Conservation (phyloP, 805 yeast genomes). For the Candida yuanshanica region DNA sequence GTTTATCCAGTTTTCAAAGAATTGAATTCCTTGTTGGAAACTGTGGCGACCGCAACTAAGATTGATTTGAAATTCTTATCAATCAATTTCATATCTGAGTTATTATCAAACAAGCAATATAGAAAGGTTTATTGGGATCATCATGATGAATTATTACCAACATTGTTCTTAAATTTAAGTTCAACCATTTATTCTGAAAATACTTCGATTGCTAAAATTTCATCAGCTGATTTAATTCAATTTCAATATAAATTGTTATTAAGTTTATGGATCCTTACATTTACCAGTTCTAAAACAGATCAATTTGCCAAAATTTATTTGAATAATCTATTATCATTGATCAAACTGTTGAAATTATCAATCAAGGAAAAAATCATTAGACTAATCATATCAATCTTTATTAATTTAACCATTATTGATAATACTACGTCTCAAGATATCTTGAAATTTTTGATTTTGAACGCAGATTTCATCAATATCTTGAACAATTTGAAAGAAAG, state of each 20-base stretch:
- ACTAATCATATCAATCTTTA: conserved; percentile 68
- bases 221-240: conserved; percentile 39
- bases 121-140: conserved; percentile 46
- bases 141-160: conserved; percentile 39
- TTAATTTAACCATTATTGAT: conserved; percentile 47
- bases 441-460: conserved; percentile 61
- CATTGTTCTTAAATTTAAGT: conserved; percentile 41
- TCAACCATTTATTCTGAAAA: conserved; percentile 20
- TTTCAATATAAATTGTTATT: conserved; percentile 76
- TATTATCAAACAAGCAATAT: conserved; percentile 44
- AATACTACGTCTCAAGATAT: conserved; percentile 36
- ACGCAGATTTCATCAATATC: conserved; percentile 69
- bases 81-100: conserved; percentile 58
- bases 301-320: conserved; percentile 51
- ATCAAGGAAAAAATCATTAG: conserved; percentile 91
- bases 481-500: conserved; percentile 70
- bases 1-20: conserved; percentile 11
- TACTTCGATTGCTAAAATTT: conserved; percentile 21
- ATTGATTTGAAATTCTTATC: conserved; percentile 53
- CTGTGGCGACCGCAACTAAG: conserved; percentile 25
- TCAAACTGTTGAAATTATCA: conserved; percentile 63
- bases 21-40: conserved; percentile 18
- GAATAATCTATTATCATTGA: conserved; percentile 37
- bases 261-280: conserved; percentile 80
- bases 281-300: conserved; percentile 48